Base-by-base conservation (phyloP, 1,139 yeast genomes). In the Zygosaccharomyces sapae region DNA sequence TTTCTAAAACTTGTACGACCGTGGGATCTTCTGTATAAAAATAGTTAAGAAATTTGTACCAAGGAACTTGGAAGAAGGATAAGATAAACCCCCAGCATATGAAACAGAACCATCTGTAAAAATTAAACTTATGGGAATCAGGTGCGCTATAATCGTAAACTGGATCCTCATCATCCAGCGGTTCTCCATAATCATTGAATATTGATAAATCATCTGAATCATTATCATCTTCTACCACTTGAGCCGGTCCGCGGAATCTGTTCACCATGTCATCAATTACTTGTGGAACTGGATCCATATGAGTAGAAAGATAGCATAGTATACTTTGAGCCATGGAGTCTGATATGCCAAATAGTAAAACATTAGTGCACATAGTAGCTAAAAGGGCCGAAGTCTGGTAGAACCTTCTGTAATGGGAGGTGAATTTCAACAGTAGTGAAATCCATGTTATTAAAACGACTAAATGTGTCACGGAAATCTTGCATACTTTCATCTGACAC, bases 61-160 rank as follows among this genome's bases (percentile, higher is more conserved):
- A 92, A 51, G 83, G 82, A 48, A 86, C 86, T 66, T 89, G 97
- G 42, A 82, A 78, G 62, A 87, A 83, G 0, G 96, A 85, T 70
- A 88, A 77, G 4, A 84, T 64, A 50, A 86, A 79, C 0, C 97
- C 96, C 97, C 97, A 90, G 39, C 80, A 71, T 73, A 88, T 82
- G 61, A 90, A 90, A 9, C 95, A 85, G 0, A 84, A 77, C 61
- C 89, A 76, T 52, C 97, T 73, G 49, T 79, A 71, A 58, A 87
- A 84, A 48, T 80, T 76, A 65, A 85, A 89, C 4, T 62, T 59
- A 41, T 61, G 63, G 9, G 73, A 64, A 45, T 68, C 74, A 0
- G 61, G 43, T 20, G 43, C 58, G 19, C 44, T 53, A 8, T 35
- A 41, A 29, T 46, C 45, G 19, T 44, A 41, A 9, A 44, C 39